Conservation (phyloP, 106 monocot genomes). For the Phalaenopsis aphrodite region DNA sequence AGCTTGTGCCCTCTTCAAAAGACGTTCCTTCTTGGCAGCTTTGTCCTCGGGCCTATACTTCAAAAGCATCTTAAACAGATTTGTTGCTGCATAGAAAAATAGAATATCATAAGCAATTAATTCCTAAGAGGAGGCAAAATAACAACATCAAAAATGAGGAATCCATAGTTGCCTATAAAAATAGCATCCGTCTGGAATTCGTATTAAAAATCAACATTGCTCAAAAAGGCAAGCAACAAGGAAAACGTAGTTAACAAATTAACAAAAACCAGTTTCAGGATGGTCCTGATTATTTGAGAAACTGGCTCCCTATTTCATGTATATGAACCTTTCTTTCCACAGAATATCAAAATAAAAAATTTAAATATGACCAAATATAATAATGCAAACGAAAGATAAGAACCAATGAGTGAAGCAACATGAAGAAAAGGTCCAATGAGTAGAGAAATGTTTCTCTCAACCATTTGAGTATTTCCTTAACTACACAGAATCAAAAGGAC, state of each 20-base stretch:
- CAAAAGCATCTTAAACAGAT: conserved; percentile 68
- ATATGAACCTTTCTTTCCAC: background rate
- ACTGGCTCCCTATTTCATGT: background rate
- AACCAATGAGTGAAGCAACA: too few relatives aligned
- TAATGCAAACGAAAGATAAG: too few relatives aligned
- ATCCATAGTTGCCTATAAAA: too few relatives aligned
- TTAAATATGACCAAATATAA: too few relatives aligned
- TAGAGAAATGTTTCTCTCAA: background rate
- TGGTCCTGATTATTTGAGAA: background rate
- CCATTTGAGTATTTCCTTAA: background rate
- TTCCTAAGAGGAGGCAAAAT: background rate
- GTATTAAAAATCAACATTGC: background rate
- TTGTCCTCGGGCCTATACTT: conserved; percentile 79
- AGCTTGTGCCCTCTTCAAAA: conserved; percentile 65
- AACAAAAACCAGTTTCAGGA: background rate
- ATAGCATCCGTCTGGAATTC: background rate
- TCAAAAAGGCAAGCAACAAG: background rate
- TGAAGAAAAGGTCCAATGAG: too few relatives aligned
- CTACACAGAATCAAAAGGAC: background rate
- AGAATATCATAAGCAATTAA: background rate
- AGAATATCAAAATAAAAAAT: background rate
- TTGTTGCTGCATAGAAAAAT: conserved; percentile 37
- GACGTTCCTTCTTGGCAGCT: conserved; percentile 74
- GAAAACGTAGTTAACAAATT: background rate
- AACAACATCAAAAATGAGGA: background rate